These are phyloP conservation scores for Umbellularia californica DNA, from an alignment of 164 flowering plant genomes.

Conservation along the genomic window DNA sequence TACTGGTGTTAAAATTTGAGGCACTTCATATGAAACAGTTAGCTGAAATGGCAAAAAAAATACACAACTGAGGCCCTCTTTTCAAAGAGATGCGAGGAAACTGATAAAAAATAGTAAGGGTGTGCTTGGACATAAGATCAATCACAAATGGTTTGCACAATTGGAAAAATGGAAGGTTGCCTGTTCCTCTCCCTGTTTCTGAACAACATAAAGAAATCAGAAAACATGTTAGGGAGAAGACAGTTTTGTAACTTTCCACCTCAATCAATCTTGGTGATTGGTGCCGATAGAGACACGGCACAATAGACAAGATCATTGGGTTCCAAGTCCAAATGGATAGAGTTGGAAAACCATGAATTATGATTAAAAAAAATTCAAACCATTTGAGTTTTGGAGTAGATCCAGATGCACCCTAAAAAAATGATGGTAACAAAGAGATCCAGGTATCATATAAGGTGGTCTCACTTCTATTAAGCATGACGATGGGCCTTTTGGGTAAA, in stretches of 20 bases:
- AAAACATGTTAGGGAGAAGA: neutral
- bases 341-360: neutral
- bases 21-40: slow-evolving; percentile 90
- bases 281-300: neutral
- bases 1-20: slow-evolving; percentile 62
- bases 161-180: neutral
- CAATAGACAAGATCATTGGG: neutral
- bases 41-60: slow-evolving; percentile 51
- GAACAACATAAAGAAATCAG: no score
- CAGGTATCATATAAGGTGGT: neutral
- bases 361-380: neutral
- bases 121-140: neutral
- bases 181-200: neutral
- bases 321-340: neutral
- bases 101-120: neutral
- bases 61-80: neutral
- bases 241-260: neutral
- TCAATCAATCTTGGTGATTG: neutral
- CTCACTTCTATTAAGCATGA: slow-evolving; percentile 78
- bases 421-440: neutral
- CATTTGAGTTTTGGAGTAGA: neutral
- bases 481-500: slow-evolving; percentile 83
- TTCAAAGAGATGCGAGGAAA: neutral
- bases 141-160: neutral
- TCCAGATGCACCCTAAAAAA: neutral